phyloP scores from a whole-genome alignment of 495 filamentous ascomycete species.

The Tuber umbilicatum region DNA sequence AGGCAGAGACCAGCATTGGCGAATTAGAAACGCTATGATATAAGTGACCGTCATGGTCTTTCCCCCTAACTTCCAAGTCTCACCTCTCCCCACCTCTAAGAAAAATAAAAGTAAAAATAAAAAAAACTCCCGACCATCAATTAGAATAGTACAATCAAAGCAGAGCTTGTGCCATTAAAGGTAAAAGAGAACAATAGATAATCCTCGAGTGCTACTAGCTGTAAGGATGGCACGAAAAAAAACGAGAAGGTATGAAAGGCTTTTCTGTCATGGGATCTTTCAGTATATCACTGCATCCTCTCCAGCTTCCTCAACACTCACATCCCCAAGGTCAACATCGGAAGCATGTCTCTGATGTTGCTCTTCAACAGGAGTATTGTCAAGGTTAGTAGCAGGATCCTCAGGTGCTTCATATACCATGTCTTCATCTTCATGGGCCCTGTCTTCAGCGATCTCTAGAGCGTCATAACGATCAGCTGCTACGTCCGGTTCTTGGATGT shows the following conservation, averaged over 20 bases:
- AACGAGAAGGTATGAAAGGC: background rate
- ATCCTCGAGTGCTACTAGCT: background rate
- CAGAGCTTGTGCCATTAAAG: background rate
- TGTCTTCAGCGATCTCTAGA: slow-evolving; percentile 47
- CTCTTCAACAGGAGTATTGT: slow-evolving; percentile 28
- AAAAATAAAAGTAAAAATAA: background rate
- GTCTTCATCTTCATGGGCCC: slow-evolving; percentile 40
- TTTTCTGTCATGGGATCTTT: slow-evolving; percentile 27
- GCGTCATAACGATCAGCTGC: slow-evolving; percentile 48
- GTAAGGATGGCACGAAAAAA: background rate
- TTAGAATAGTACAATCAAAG: slow-evolving; percentile 3
- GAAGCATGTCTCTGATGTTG: slow-evolving; percentile 31
- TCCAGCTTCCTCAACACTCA: slow-evolving; percentile 60
- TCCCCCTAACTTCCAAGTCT: background rate
- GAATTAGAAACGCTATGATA: slow-evolving; percentile 2
- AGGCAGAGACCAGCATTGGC: background rate
- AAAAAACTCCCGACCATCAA: background rate
- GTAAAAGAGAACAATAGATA: background rate
- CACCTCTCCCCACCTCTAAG: background rate
- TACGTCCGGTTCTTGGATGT: slow-evolving; percentile 48
- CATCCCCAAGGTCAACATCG: slow-evolving; percentile 53
- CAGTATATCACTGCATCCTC: slow-evolving; percentile 86
- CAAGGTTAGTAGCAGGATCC: slow-evolving; percentile 36
- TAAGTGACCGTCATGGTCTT: background rate
- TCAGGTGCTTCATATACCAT: slow-evolving; percentile 18